Base-by-base conservation (phyloP, 305 asterid genomes). In the Fraxinus greggii region DNA sequence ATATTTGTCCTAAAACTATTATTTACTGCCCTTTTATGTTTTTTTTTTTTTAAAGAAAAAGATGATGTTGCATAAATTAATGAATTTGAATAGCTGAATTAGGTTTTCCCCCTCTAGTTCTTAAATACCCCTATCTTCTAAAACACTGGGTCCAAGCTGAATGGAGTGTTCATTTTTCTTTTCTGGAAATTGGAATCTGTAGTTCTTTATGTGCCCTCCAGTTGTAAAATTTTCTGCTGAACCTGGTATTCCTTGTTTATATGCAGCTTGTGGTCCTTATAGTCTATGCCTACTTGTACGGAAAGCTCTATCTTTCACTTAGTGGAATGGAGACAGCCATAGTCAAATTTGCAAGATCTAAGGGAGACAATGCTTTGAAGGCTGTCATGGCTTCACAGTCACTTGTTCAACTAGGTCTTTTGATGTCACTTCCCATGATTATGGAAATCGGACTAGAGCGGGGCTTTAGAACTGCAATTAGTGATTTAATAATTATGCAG, bases 261-360 rank as follows among this genome's bases (percentile, higher is more conserved):
- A 23, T 79, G 72, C 78, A 83, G 83, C 21, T 79, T 65, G 84
- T 78, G 78, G 77, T 80, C 78, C 83, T 79, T 13, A 80, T 69
- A 51, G 87, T 84, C 32, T 84, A 84, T 72, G 69, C 82, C 61
- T 84, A 80, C 75, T 72, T 84, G 40, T 84, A 77, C 15, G 87
- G 87, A n/a, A 82, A 72, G 63, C 79, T 84, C 29, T 84, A 84
- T 77, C 83, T 84, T 56, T 63, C 83, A 63, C 75, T 84, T 21
- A 84, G 87, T 59, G 87, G 87, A 7, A 51, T 84, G 72, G 87
- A 84, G 77, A 42, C 17, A n/a, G 75, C 63, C 45, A 78, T 56
- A 56, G 38, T 61, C 26, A 79, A 45, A 79, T 79, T 45, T 69
- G 83, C 83, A 70, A 79, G 83, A 56, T 79, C 78, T 28, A 81